Evolutionary conservation across 129 eudicot species (phyloP).

Genomic region (Oenanthe sinensis): DNA sequence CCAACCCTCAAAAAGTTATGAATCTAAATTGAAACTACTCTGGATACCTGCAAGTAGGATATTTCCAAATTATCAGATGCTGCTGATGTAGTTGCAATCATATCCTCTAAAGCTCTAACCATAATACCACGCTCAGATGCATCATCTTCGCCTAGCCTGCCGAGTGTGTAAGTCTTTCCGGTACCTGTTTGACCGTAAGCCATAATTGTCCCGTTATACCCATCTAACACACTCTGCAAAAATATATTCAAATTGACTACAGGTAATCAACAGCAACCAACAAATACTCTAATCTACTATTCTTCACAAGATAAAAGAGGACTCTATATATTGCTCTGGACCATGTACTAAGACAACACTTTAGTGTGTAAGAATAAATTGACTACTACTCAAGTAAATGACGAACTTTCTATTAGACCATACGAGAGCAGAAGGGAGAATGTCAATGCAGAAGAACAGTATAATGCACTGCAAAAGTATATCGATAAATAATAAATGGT

Average conservation of each 20-base stretch:
- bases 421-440: neutral
- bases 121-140: conserved; percentile 88
- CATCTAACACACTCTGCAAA: conserved; percentile 85
- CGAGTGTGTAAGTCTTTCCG: conserved; percentile 92
- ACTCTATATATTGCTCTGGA: neutral
- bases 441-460: neutral
- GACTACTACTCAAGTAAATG: neutral
- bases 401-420: neutral
- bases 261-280: neutral
- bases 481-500: neutral
- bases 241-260: conserved; percentile 16
- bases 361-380: neutral
- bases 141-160: conserved; percentile 78
- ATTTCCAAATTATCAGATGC: conserved; percentile 68
- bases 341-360: conserved; percentile 2
- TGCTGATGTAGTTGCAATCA: conserved; percentile 49
- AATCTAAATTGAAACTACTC: neutral
- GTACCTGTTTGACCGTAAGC: conserved; percentile 99
- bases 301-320: neutral
- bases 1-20: neutral
- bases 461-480: neutral
- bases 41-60: conserved; percentile 74
- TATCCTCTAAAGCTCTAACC: conserved; percentile 97
- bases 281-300: conserved; percentile 14
- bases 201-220: conserved; percentile 98